Conservation (phyloP, 805 yeast species). For the Ogataea saltuana region DNA sequence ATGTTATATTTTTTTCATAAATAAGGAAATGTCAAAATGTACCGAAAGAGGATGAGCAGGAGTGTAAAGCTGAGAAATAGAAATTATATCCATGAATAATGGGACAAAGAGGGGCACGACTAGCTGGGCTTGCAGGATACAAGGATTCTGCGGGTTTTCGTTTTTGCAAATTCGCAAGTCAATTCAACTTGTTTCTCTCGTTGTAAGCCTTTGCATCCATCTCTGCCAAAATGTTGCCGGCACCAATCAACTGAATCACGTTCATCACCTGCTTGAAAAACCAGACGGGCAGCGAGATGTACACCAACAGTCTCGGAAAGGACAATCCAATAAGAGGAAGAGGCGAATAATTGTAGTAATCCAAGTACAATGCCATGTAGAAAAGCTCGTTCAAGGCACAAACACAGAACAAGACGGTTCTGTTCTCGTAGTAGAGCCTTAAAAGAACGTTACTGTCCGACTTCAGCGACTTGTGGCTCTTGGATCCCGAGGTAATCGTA, state of each 20-base stretch:
- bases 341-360: constrained; percentile 53
- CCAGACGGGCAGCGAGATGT: constrained; percentile 81
- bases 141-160: too few species aligned
- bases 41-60: not conserved
- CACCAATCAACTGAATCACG: constrained; percentile 82
- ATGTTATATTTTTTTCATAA: too few species aligned
- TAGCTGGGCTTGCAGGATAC: not conserved
- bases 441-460: constrained; percentile 70
- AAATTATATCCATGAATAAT: too few species aligned
- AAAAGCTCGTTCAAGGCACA: constrained; percentile 94
- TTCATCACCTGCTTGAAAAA: constrained; percentile 87
- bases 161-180: too few species aligned
- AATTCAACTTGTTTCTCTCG: constrained; percentile 34
- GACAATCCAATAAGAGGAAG: constrained; percentile 40
- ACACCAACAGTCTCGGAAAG: constrained; percentile 39
- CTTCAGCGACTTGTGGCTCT: constrained; percentile 81
- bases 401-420: constrained; percentile 77
- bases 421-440: constrained; percentile 83
- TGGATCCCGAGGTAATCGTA: constrained; percentile 73
- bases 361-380: constrained; percentile 84
- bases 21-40: not conserved
- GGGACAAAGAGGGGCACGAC: too few species aligned
- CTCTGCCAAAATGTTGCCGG: constrained; percentile 77
- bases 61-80: too few species aligned
- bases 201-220: constrained; percentile 60